Evolutionary conservation across 129 eudicot species (phyloP).

Genomic region (Erigeron canadensis): DNA sequence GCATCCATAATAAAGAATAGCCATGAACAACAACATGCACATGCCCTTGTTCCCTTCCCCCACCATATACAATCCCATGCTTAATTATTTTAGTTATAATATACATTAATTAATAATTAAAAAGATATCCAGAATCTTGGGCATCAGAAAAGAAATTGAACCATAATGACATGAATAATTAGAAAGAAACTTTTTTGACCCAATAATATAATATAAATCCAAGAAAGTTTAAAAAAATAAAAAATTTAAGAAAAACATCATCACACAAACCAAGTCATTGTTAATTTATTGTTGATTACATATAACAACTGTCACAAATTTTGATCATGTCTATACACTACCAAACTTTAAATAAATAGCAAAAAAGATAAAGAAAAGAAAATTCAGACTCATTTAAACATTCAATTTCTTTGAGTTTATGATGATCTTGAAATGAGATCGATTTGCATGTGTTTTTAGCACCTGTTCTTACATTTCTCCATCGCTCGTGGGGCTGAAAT

Average conservation of each 20-base stretch:
- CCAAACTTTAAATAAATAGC: background rate
- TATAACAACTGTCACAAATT: background rate
- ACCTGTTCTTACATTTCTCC: conserved; percentile 98
- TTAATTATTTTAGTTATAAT: conserved; percentile 9
- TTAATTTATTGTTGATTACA: conserved; percentile 6
- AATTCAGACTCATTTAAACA: background rate
- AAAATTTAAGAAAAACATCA: background rate
- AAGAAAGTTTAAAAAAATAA: no score
- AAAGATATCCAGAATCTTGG: conserved; percentile 23
- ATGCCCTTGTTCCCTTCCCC: conserved; percentile 27
- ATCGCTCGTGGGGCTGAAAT: conserved; percentile 82
- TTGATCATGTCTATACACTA: background rate
- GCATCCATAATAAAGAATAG: conserved; percentile 8
- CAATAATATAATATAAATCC: background rate
- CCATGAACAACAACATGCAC: conserved; percentile 21
- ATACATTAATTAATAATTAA: background rate
- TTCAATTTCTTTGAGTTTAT: background rate
- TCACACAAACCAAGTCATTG: background rate
- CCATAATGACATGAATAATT: background rate
- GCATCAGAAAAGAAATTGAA: background rate
- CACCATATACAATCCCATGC: conserved; percentile 23
- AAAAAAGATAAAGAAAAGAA: background rate
- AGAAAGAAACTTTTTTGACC: background rate
- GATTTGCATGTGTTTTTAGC: conserved; percentile 33
- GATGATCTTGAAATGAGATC: background rate